These are phyloP conservation scores for Cucurbita ficifolia DNA, from an alignment of 306 rosid species.

Conservation along the genomic window DNA sequence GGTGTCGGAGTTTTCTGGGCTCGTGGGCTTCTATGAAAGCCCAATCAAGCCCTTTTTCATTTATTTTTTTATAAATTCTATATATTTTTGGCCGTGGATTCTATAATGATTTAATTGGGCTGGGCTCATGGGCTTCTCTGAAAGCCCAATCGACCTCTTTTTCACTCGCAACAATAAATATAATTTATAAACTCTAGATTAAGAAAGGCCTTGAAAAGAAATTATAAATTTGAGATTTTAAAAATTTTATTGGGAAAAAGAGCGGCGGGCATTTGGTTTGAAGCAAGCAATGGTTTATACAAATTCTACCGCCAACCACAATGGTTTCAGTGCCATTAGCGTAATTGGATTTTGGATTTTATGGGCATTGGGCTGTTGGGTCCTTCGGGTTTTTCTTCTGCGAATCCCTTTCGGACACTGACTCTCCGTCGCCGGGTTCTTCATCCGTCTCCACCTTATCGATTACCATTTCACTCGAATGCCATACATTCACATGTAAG, in stretches of 20 bases:
- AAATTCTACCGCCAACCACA: background rate
- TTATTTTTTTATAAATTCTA: no score
- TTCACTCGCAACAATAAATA: no score
- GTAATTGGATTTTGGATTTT: background rate
- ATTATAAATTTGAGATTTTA: no score
- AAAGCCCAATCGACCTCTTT: background rate
- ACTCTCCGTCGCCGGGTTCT: background rate
- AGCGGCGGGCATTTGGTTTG: no score
- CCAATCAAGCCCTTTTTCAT: background rate
- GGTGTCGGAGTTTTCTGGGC: background rate
- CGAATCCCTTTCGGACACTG: background rate
- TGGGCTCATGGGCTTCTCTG: background rate
- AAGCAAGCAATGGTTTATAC: background rate
- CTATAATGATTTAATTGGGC: background rate
- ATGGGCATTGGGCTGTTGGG: background rate
- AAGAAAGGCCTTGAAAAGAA: no score
- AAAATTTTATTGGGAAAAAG: no score
- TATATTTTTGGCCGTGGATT: background rate
- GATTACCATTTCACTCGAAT: conserved; percentile 13
- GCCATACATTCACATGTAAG: conserved; percentile 27
- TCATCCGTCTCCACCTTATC: conserved; percentile 11
- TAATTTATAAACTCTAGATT: no score
- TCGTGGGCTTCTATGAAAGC: background rate
- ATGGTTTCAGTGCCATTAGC: background rate
- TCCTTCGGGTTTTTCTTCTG: background rate